Percentiles rank a stretch among this genome's conserved stretches.
These are phyloP conservation scores for Pythium dissotocum DNA, from an alignment of 352 stramenopile genomes.

Conservation along the genomic window DNA sequence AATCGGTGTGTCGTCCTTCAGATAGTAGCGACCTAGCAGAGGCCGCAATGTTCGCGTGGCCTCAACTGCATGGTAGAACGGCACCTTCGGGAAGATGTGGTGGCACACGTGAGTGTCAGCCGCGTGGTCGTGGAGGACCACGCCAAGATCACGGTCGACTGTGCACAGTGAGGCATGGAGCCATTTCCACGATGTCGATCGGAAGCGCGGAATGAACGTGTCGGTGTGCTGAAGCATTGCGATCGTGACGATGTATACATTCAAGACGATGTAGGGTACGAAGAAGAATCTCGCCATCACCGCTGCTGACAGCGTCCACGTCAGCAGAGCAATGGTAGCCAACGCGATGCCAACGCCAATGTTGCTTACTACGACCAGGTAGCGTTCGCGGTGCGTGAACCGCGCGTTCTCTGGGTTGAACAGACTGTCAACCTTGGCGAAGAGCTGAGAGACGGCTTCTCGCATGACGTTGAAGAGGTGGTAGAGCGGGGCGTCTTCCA, in stretches of 20 bases:
- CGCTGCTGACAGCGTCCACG: constrained; percentile 66
- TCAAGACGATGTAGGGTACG: constrained; percentile 95
- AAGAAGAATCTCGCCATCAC: constrained; percentile 94
- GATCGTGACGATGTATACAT: constrained; percentile 96
- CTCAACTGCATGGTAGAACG: constrained; percentile 84
- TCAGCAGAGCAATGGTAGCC: constrained; percentile 39
- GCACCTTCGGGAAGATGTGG: constrained; percentile 99
- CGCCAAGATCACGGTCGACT: constrained; percentile 96
- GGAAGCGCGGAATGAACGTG: constrained; percentile 97
- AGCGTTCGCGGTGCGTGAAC: constrained; percentile 91
- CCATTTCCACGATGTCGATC: constrained; percentile 94
- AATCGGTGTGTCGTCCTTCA: too few relatives aligned
- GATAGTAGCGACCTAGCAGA: too few relatives aligned
- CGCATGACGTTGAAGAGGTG: too few relatives aligned
- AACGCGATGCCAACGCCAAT: constrained; percentile 86
- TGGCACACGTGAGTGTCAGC: constrained; percentile 97
- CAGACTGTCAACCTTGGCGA: constrained; percentile 64
- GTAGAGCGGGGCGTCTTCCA: constrained; percentile 92
- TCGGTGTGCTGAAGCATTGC: constrained; percentile 98
- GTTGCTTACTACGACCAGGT: constrained; percentile 94
- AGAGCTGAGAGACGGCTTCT: too few relatives aligned
- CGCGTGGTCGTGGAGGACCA: constrained; percentile 97
- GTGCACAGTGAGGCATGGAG: constrained; percentile 96
- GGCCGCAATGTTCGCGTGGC: too few relatives aligned
- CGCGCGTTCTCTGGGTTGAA: constrained; percentile 96